These are phyloP conservation scores for Plenodomus biglobosus DNA, from an alignment of 2,329 filamentous ascomycete species.

Conservation along the genomic window DNA sequence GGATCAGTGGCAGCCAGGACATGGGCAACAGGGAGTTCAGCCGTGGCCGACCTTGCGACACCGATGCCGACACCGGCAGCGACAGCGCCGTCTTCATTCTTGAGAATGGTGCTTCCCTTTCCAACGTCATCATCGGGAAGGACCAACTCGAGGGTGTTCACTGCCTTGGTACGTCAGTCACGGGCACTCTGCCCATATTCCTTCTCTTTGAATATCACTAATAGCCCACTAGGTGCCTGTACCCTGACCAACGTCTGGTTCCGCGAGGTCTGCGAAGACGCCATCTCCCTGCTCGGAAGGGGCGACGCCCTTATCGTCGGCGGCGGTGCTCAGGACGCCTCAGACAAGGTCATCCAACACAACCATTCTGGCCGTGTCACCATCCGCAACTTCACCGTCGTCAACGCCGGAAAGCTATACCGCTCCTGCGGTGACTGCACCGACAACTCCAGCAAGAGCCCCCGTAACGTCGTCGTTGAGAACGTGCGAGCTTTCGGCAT, in stretches of 20 bases:
- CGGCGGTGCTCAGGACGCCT: constrained; percentile 36
- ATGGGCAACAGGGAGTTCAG: constrained; percentile 26
- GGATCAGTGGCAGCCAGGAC: constrained; percentile 24
- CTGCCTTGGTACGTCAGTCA: constrained; percentile 47
- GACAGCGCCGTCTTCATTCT: constrained; percentile 55
- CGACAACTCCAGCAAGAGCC: constrained; percentile 49
- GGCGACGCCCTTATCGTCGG: constrained; percentile 41
- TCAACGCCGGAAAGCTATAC: constrained; percentile 53
- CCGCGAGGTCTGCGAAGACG: constrained; percentile 39
- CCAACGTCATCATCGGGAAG: constrained; percentile 58
- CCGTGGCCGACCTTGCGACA: constrained; percentile 24
- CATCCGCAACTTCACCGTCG: constrained; percentile 43
- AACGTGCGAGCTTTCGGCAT: constrained; percentile 46
- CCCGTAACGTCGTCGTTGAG: constrained; percentile 47
- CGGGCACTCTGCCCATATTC: neutral
- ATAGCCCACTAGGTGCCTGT: constrained; percentile 46
- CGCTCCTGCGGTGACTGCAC: constrained; percentile 50
- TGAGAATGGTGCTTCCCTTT: constrained; percentile 52
- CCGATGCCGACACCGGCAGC: constrained; percentile 26
- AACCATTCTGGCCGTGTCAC: constrained; percentile 20
- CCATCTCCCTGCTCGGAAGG: constrained; percentile 30
- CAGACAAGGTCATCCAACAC: constrained; percentile 44
- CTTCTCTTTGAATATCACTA: neutral
- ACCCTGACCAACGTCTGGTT: constrained; percentile 43
- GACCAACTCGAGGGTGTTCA: constrained; percentile 55